These are phyloP conservation scores for Sporisorium graminicola DNA, from an alignment of 1,284 basidiomycete species.

Conservation along the genomic window DNA sequence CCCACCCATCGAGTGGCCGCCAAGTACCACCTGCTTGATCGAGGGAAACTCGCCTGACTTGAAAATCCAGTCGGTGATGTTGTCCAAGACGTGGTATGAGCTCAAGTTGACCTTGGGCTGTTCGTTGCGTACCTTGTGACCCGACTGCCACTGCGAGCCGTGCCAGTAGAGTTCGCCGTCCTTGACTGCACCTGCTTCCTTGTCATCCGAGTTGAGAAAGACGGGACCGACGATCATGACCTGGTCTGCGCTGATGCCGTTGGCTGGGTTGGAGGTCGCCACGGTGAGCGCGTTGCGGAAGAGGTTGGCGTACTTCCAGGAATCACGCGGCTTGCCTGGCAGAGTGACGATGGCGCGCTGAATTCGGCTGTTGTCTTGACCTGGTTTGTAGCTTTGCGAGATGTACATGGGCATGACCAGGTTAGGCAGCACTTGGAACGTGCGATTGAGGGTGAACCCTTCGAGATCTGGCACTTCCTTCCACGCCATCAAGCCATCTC, in stretches of 20 bases:
- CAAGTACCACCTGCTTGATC: constrained; percentile 64
- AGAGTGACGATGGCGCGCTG: constrained; percentile 60
- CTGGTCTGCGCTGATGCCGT: constrained; percentile 32
- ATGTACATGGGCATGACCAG: constrained; percentile 59
- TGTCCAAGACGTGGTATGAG: constrained; percentile 59
- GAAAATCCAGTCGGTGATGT: constrained; percentile 57
- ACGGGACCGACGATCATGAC: constrained; percentile 57
- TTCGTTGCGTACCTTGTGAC: constrained; percentile 50
- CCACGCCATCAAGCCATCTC: constrained; percentile 39
- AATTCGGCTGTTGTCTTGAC: constrained; percentile 43
- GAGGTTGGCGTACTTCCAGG: constrained; percentile 65
- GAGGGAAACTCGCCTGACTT: constrained; percentile 54
- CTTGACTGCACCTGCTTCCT: constrained; percentile 45
- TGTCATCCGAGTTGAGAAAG: constrained; percentile 57
- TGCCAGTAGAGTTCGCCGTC: constrained; percentile 51
- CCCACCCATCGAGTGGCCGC: constrained; percentile 66
- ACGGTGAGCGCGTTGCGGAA: constrained; percentile 52
- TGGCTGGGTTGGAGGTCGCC: constrained; percentile 39
- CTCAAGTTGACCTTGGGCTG: constrained; percentile 35
- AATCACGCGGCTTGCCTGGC: constrained; percentile 64
- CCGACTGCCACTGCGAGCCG: constrained; percentile 62
- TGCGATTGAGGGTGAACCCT: constrained; percentile 58
- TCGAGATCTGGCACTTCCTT: constrained; percentile 39
- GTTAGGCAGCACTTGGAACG: constrained; percentile 34
- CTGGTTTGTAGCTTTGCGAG: constrained; percentile 37